Evolutionary conservation across 2,329 filamentous ascomycete species (phyloP).

Genomic region (Monilinia polystroma): DNA sequence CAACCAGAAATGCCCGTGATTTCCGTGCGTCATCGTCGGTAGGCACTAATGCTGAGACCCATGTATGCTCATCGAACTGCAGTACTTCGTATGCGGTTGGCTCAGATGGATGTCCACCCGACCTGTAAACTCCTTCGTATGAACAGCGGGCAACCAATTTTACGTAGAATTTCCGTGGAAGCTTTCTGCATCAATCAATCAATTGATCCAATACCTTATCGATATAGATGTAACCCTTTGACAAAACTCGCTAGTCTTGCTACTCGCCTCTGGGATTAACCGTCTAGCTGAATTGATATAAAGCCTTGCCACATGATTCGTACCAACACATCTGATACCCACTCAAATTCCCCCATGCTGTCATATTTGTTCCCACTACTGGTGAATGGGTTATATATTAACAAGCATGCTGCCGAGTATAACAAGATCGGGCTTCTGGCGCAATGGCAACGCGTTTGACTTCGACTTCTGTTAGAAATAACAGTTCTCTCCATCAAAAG

Average conservation of each 20-base stretch:
- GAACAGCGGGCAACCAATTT: background rate
- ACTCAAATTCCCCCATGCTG: background rate
- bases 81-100: background rate
- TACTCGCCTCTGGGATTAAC: background rate
- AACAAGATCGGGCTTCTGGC: constrained; percentile 4
- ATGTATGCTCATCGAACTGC: background rate
- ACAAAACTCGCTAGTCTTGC: background rate
- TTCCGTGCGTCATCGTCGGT: background rate
- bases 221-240: background rate
- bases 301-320: background rate
- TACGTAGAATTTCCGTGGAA: background rate
- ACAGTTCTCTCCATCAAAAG: constrained; percentile 9
- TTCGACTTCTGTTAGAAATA: constrained; percentile 16
- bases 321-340: background rate
- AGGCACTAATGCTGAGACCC: background rate
- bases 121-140: too few relatives aligned
- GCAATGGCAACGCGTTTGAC: constrained; percentile 22
- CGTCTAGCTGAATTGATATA: background rate
- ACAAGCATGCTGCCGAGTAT: rapidly evolving
- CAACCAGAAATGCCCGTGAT: constrained; percentile 3
- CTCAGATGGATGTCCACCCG: too few relatives aligned
- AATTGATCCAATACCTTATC: background rate
- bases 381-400: background rate
- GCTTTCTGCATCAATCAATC: background rate
- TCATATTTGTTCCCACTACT: too few relatives aligned